Base-by-base conservation (phyloP, 2,329 filamentous ascomycete genomes). In the Beauveria pseudobassiana region DNA sequence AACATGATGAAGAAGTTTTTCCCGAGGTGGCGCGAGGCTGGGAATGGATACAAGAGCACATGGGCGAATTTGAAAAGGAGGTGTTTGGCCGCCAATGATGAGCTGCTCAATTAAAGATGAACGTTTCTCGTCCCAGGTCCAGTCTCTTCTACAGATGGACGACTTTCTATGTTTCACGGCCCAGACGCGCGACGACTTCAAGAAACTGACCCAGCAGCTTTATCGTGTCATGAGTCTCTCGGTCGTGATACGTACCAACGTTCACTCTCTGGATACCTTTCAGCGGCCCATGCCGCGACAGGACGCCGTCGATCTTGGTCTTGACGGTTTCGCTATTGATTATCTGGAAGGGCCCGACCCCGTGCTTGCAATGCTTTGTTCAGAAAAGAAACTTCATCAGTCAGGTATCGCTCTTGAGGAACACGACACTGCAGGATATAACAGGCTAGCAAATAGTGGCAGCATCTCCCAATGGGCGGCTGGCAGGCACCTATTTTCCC, bases 291-390 rank as follows among this genome's bases (percentile, higher is more conserved):
- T 90, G 5, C 75, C 82, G 1, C 67, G 71, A 6, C 78, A 85
- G 9, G 78, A 90, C 58, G 73, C 91, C 61, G 69, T 69, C 58
- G 63, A 68, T 46, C 62, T 85, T 73, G 91, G 91, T 0, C 83
- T 99, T 55, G 88, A 96, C 65, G 87, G 88, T 2, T 96, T 89
- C 76, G 87, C 91, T 0, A 80, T 90, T 28, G 89, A 98, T 69
- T 90, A 83, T 63, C 71, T 99, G 6, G 82, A 87, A 40, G 95
- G 93, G 0, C 96, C 96, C 0, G 86, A 88, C 1, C 83, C 90
- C 1, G 90, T 99, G 1, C 77, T 98, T 40, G 88, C 91, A 7
- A 95, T 96, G 89, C 82, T 99, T 24, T 97, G 92, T 73, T 82
- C 86, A 14, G 87, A 90, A 66, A 84, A 82, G 62, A 82, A 78